Base-by-base conservation (phyloP, 2,329 filamentous ascomycete genomes). In the Sporothrix pseudoabietina region DNA sequence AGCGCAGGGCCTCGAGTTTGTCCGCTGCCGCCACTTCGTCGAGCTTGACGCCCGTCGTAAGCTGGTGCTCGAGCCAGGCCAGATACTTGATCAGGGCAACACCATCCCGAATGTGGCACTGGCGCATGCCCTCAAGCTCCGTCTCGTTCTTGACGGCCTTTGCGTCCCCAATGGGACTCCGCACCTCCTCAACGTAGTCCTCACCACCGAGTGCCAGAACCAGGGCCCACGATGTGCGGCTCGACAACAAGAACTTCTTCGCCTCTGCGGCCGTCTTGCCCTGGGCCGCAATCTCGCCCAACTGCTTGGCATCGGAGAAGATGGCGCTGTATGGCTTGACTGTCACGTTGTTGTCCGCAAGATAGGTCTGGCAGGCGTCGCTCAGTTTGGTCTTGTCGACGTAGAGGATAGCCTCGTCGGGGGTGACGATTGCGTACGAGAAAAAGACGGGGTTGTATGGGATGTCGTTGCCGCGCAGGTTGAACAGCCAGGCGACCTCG, bases 371-470 rank as follows among this genome's bases (percentile, higher is more conserved):
- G 73, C 89, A 91, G 68, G 92, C 89, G 3, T 87, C 83, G 47
- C 87, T 89, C 39, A 98, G 83, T 81, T 98, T 97, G 16, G 88
- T 87, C 14, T 90, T 87, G 79, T 98, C 92, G 74, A 98, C 85
- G 79, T 98, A 99, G 5, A 99, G 86, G 0, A 90, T 94, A 32
- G 91, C 93, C 1, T 89, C 85, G 12, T 86, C 90, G 1, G 90
- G 89, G 1, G 96, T 98, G 75, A 99, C 85, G 57, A 96, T 88
- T 61, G 95, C 95, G 79, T 98, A 99, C 19, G 95, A 96, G 83
- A 98, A 98, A 85, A 99, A 98, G 69, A 99, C 96, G 0, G 96
- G 96, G 80, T 99, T 99, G 84, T 96, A 99, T 0, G 94, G 93
- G 76, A 99, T 98, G 80, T 98, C 96, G 81, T 88, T 96, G 78